Conservation (phyloP, 371 early-diverging fungal genomes). For the Umbelopsis sp. region DNA sequence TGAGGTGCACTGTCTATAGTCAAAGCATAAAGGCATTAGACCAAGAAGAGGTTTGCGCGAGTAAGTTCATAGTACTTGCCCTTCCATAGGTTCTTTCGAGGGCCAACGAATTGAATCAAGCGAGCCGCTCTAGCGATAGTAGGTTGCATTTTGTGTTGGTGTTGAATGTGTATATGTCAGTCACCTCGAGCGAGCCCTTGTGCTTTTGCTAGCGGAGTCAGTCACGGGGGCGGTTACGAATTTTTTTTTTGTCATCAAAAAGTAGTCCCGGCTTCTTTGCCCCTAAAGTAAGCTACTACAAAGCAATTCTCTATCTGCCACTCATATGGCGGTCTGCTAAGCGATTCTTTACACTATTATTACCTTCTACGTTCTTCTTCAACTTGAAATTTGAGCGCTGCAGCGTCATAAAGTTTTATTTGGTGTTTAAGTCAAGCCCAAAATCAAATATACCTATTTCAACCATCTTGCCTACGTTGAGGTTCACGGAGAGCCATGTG, state of each 20-base stretch:
- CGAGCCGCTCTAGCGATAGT: conserved; percentile 47
- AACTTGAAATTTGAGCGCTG: no score
- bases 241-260: neutral
- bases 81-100: conserved; percentile 51
- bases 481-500: no score
- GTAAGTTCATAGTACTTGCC: conserved; percentile 27
- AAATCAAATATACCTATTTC: no score
- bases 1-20: conserved; percentile 40
- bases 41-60: neutral
- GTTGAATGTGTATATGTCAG: neutral
- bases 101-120: conserved; percentile 53
- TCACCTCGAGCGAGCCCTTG: neutral
- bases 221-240: neutral
- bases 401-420: no score
- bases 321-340: no score
- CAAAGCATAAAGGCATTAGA: neutral
- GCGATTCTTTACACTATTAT: no score
- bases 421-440: no score
- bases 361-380: no score
- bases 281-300: no score
- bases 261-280: no score
- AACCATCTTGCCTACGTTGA: no score
- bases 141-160: conserved; percentile 37
- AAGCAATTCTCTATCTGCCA: no score
- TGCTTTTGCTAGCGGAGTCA: neutral